Evolutionary conservation across 768 basidiomycete genomes (phyloP).

Genomic region (Trametopsis cervina): DNA sequence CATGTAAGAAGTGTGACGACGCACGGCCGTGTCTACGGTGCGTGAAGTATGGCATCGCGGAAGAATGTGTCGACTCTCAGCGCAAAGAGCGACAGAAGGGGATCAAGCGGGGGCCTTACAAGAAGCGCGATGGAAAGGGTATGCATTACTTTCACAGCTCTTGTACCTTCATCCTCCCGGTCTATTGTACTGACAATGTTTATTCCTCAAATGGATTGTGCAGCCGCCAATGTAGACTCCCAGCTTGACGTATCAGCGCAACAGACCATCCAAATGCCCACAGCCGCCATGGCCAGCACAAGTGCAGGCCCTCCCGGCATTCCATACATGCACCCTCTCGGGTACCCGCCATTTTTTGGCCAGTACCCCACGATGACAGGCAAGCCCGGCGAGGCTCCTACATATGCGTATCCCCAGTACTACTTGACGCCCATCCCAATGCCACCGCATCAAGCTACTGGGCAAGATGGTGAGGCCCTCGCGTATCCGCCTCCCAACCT

Average conservation of each 20-base stretch:
- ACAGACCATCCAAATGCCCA: conserved; percentile 34
- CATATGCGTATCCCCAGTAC: conserved; percentile 43
- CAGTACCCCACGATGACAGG: conserved; percentile 41
- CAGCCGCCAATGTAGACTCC: conserved; percentile 46
- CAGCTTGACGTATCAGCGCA: conserved; percentile 36
- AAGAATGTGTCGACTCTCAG: conserved; percentile 85
- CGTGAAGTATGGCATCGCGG: conserved; percentile 81
- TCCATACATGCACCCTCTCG: conserved; percentile 45
- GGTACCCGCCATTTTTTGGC: conserved; percentile 49
- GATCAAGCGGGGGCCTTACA: conserved; percentile 84
- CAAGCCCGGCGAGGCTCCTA: conserved; percentile 44
- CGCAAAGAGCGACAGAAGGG: conserved; percentile 90
- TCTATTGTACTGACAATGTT: conserved; percentile 14
- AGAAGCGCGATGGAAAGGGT: conserved; percentile 94
- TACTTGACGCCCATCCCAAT: conserved; percentile 38
- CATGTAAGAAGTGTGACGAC: conserved; percentile 90
- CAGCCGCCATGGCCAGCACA: conserved; percentile 35
- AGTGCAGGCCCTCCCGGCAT: conserved; percentile 31
- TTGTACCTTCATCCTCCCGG: conserved; percentile 8
- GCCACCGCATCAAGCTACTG: conserved; percentile 31
- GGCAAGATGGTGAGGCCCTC: conserved; percentile 36
- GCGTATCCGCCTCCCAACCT: conserved; percentile 32
- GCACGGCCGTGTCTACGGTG: conserved; percentile 90
- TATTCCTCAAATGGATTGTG: conserved; percentile 33
- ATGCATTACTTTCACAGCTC: conserved; percentile 27